These are phyloP conservation scores for Physaria fendleri DNA, from an alignment of 345 rosid genomes.

Conservation along the genomic window DNA sequence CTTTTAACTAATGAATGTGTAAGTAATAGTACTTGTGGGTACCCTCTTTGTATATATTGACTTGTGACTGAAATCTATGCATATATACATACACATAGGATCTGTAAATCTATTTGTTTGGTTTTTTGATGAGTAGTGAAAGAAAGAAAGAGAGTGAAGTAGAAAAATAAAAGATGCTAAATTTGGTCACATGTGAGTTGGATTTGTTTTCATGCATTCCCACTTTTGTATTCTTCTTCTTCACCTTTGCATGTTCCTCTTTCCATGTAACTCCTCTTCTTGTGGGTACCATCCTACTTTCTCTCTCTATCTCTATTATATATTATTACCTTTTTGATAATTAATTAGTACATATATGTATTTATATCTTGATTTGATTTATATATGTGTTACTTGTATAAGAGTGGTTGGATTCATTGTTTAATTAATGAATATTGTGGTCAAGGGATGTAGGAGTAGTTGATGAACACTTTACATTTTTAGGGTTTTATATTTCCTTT, in stretches of 20 bases:
- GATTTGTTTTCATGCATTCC: conserved; percentile 37
- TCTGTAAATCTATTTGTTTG: conserved; percentile 31
- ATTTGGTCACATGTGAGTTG: conserved; percentile 39
- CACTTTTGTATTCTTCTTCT: conserved; percentile 32
- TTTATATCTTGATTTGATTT: background rate
- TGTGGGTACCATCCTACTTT: conserved; percentile 10
- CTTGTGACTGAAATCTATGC: conserved; percentile 24
- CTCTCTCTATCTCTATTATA: background rate
- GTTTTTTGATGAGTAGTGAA: conserved; percentile 26
- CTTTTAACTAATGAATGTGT: background rate
- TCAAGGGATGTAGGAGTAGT: conserved; percentile 26
- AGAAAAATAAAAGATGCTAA: conserved; percentile 31
- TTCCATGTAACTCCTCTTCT: conserved; percentile 33
- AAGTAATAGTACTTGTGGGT: conserved; percentile 3
- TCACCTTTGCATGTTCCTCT: conserved; percentile 32
- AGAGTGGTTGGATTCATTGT: conserved; percentile 24
- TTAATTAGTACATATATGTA: too few relatives aligned
- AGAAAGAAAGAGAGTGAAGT: conserved; percentile 27
- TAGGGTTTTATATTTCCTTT: conserved; percentile 1
- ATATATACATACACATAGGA: conserved; percentile 30
- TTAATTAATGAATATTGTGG: conserved; percentile 11
- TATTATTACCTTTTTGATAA: too few relatives aligned
- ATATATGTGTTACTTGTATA: background rate
- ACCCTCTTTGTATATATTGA: conserved; percentile 9
- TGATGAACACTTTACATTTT: conserved; percentile 25